phyloP scores from a whole-genome alignment of 768 basidiomycete genomes.

The Mycena chlorophos region DNA sequence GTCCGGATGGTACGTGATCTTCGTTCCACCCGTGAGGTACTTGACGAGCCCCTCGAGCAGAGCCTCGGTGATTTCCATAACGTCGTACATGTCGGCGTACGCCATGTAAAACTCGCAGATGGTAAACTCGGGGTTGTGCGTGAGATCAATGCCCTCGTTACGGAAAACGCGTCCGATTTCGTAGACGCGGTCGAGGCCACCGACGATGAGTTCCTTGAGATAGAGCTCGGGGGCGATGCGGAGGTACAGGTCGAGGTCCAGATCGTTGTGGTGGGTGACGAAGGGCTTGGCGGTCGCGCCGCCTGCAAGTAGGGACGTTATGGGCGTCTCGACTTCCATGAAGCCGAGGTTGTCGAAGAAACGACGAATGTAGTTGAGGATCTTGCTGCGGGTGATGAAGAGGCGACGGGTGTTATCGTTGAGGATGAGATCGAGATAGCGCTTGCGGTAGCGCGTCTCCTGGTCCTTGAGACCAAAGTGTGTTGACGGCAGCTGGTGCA shows the following conservation, averaged over 20 bases:
- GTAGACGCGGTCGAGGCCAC: conserved; percentile 95
- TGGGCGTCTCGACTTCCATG: conserved; percentile 98
- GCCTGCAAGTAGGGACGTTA: conserved; percentile 94
- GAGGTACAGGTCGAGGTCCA: conserved; percentile 93
- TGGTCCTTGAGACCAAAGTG: conserved; percentile 97
- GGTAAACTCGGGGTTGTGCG: conserved; percentile 98
- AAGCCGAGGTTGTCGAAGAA: conserved; percentile 91
- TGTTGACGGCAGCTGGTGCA: conserved; percentile 91
- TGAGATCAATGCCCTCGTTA: conserved; percentile 98
- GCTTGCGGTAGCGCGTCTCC: conserved; percentile 96
- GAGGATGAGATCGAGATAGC: conserved; percentile 97
- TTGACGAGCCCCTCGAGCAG: conserved; percentile 91
- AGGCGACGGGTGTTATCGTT: conserved; percentile 86
- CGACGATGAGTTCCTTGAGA: conserved; percentile 96
- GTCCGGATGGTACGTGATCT: conserved; percentile 86
- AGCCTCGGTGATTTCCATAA: conserved; percentile 95
- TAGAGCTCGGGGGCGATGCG: conserved; percentile 98
- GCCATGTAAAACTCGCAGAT: conserved; percentile 99
- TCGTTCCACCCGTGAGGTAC: conserved; percentile 78
- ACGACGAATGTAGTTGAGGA: conserved; percentile 90
- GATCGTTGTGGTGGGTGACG: conserved; percentile 98
- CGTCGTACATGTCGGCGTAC: conserved; percentile 97
- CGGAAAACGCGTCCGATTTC: conserved; percentile 98
- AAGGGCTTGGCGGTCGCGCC: conserved; percentile 99
- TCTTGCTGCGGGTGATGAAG: conserved; percentile 85